phyloP scores from a whole-genome alignment of 129 eudicot species.

The Tagetes erecta region DNA sequence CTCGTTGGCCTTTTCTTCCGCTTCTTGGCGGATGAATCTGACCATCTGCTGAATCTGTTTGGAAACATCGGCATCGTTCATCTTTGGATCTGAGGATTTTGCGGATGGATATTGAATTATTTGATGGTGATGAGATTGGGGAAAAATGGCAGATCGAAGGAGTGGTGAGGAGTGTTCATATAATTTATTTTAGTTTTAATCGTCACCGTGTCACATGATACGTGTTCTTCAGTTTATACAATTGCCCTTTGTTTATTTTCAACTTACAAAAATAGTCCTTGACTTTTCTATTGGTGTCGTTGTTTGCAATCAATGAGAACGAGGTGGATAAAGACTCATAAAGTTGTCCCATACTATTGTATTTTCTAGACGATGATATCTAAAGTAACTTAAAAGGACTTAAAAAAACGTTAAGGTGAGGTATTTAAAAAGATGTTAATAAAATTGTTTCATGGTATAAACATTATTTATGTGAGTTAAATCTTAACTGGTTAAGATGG shows the following conservation, averaged over 20 bases:
- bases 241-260: background rate
- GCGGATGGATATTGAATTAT: conserved; percentile 4
- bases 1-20: background rate
- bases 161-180: conserved; percentile 16
- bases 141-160: conserved; percentile 28
- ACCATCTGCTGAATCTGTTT: too few relatives aligned
- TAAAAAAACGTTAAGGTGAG: too few relatives aligned
- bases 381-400: too few relatives aligned
- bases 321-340: too few relatives aligned
- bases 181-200: conserved; percentile 23
- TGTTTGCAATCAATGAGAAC: background rate
- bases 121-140: conserved; percentile 26
- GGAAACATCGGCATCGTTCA: too few relatives aligned
- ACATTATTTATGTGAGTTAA: too few relatives aligned
- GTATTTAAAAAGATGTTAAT: too few relatives aligned
- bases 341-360: too few relatives aligned
- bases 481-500: too few relatives aligned
- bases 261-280: conserved; percentile 21
- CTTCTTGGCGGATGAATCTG: too few relatives aligned
- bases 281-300: background rate
- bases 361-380: too few relatives aligned
- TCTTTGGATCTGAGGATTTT: background rate
- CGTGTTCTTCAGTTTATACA: conserved; percentile 4
- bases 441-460: too few relatives aligned
- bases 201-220: conserved; percentile 29